Conservation (phyloP, 371 early-diverging fungal genomes). For the Paraphysoderma sedebokerense region DNA sequence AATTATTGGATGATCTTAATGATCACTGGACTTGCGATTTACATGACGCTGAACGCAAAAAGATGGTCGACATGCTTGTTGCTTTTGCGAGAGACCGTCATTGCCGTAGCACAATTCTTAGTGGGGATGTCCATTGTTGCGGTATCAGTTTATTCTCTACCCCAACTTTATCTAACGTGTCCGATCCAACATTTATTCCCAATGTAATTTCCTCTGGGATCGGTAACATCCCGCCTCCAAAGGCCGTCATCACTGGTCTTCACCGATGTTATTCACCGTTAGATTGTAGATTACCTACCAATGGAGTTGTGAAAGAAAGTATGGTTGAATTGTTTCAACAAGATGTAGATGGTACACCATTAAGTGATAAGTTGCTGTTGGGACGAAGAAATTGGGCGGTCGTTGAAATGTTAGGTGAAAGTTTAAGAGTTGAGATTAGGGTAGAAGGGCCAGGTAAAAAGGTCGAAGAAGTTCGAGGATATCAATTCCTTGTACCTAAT, state of each 20-base stretch:
- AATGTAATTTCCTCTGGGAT: slow-evolving; percentile 63
- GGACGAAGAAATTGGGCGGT: slow-evolving; percentile 17
- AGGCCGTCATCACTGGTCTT: not conserved
- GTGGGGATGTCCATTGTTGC: slow-evolving; percentile 75
- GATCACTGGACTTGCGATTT: slow-evolving; percentile 58
- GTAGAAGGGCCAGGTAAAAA: no score
- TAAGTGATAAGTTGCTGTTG: slow-evolving; percentile 16
- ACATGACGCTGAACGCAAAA: slow-evolving; percentile 49
- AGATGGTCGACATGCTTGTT: slow-evolving; percentile 44
- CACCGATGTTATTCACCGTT: no score
- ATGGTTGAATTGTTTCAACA: slow-evolving; percentile 21
- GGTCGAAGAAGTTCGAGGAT: no score
- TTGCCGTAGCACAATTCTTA: slow-evolving; percentile 61
- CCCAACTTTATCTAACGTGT: slow-evolving; percentile 27
- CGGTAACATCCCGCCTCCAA: slow-evolving; percentile 23
- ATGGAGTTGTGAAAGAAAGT: no score
- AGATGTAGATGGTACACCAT: slow-evolving; percentile 22
- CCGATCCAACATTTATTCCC: slow-evolving; percentile 49
- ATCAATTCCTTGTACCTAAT: no score
- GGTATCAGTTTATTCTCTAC: slow-evolving; percentile 47
- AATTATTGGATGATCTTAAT: slow-evolving; percentile 59
- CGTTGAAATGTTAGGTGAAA: no score
- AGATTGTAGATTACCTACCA: no score
- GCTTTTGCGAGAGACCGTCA: slow-evolving; percentile 32
- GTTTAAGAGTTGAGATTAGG: no score